A percentile compares a stretch with the other conserved stretches of the same genome.
Evolutionary conservation across 768 basidiomycete species (phyloP).

Genomic region (Phylloporus scabripes): DNA sequence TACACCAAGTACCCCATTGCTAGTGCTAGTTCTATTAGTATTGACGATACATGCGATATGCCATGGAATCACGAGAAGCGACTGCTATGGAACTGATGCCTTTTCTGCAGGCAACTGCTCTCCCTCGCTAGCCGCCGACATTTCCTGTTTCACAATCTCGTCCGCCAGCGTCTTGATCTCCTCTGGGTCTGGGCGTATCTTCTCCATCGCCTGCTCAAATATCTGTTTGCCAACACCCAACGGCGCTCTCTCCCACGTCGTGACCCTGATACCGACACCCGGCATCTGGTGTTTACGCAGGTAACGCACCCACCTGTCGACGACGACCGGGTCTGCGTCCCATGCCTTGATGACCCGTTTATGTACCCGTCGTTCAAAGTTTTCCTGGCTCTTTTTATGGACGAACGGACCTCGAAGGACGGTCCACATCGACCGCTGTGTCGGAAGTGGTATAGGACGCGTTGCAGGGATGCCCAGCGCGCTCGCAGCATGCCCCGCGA

Average conservation of each 20-base stretch:
- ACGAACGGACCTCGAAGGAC: conserved; percentile 82
- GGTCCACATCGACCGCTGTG: conserved; percentile 75
- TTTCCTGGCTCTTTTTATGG: conserved; percentile 93
- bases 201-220: conserved; percentile 32
- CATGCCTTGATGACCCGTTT: conserved; percentile 86
- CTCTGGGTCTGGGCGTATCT: conserved; percentile 29
- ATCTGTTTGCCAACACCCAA: conserved; percentile 44
- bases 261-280: conserved; percentile 83
- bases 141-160: conserved; percentile 36
- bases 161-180: conserved; percentile 38
- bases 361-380: conserved; percentile 82
- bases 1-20: not conserved
- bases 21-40: not conserved
- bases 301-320: conserved; percentile 79
- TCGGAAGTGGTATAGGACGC: conserved; percentile 60
- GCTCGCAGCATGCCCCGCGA: conserved; percentile 78
- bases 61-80: not conserved
- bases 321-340: conserved; percentile 75
- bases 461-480: conserved; percentile 79
- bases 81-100: not conserved
- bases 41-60: conserved; percentile 6
- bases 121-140: conserved; percentile 9
- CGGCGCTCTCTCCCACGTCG: conserved; percentile 68
- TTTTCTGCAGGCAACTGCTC: not conserved
- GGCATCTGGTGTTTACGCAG: conserved; percentile 67